Conservation (phyloP, 2,329 filamentous ascomycete species). For the Bipolaris gigantea region DNA sequence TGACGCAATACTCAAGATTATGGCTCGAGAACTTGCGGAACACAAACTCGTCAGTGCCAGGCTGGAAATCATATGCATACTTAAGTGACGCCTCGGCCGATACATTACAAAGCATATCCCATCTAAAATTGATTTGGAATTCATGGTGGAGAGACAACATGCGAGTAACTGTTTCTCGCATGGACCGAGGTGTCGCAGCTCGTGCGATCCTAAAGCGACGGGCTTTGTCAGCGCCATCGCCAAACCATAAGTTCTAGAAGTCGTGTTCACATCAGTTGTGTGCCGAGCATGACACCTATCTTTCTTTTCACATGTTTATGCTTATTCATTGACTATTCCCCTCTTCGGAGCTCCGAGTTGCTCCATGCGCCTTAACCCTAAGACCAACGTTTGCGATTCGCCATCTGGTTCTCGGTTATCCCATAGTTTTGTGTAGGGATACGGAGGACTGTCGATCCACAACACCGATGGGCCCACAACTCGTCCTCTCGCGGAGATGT, state of each 20-base stretch:
- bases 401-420: constrained; percentile 2
- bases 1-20: constrained; percentile 29
- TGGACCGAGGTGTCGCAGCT: constrained; percentile 10
- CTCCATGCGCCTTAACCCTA: not conserved
- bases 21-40: not conserved
- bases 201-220: constrained; percentile 1
- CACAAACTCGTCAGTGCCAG: constrained; percentile 1
- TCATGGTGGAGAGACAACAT: constrained; percentile 10
- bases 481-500: constrained; percentile 5
- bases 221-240: constrained; percentile 20
- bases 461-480: constrained; percentile 1
- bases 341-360: not conserved
- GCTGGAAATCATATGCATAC: constrained; percentile 5
- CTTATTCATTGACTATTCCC: constrained; percentile 6
- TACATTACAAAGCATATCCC: not conserved
- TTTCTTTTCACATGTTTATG: not conserved
- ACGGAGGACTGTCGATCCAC: constrained; percentile 2
- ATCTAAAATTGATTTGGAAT: not conserved
- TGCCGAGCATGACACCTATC: not conserved
- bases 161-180: constrained; percentile 9
- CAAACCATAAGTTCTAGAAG: constrained; percentile 16
- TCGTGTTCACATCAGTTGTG: not conserved
- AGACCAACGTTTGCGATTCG: not conserved
- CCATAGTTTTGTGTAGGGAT: not conserved
- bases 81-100: constrained; percentile 14